Base-by-base conservation (phyloP, 345 rosid species). In the Gossypium bickii region DNA sequence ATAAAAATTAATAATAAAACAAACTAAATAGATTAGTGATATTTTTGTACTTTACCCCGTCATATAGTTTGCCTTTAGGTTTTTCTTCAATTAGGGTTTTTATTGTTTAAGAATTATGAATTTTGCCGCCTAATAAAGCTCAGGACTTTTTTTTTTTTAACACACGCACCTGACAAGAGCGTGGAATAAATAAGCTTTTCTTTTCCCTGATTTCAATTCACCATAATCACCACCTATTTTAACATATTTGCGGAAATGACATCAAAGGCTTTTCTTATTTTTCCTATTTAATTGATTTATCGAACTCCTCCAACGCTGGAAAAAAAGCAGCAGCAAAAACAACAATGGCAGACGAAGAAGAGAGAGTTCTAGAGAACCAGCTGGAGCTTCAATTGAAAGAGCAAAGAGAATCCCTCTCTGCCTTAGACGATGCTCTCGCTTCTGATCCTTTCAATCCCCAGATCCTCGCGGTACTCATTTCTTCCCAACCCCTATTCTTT, bases 381-480 rank as follows among this genome's bases (percentile, higher is more conserved):
- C 90, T 94, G 8, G 97, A 92, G 55, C 51, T 74, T 34, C 97
- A 94, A 76, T 80, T 92, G 49, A 70, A 77, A 7, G 97, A 92
- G 69, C 98, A 92, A 70, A 86, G 68, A 63, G 97, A 90, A 18
- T 89, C 98, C 3, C 91, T 94, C 34, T 76, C 86, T 49, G 87
- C 89, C 78, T 71, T 94, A 41, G 71, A 85, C 24, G 91, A 92
- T 53, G 97, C 91, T 73, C 85, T 94, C n/a, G 78, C 72, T 66
- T 84, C 88, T 55, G 97, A 94, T 61, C 87, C 92, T 6, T 77
- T 85, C 78, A 82, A 94, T 78, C 73, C 79, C 51, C 97, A 94
- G 62, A 89, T 94, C 59, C 86, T 89, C 75, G 85, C 90, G 73
- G 98, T 92, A 86, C 45, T 22, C 41, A 20, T 13, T 52, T 44